A percentile compares a stretch with the other conserved stretches of the same genome.
Evolutionary conservation across 495 filamentous ascomycete species (phyloP).

Genomic region (Astrocystis sublimbata): DNA sequence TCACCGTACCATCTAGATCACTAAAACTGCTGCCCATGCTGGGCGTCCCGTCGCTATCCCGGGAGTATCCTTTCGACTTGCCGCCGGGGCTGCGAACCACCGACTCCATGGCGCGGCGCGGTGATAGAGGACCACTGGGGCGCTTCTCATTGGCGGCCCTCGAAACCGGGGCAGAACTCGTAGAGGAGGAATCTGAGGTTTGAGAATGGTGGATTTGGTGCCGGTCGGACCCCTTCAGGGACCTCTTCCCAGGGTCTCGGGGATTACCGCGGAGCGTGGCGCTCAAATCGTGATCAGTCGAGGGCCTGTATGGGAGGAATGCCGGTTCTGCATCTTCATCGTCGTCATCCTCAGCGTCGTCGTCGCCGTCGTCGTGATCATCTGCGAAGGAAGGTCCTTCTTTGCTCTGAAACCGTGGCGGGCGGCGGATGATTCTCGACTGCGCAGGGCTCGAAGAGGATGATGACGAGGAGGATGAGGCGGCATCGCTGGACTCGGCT

Average conservation of each 20-base stretch:
- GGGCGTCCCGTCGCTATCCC: constrained; percentile 82
- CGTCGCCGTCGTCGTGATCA: constrained; percentile 58
- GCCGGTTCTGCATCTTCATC: constrained; percentile 66
- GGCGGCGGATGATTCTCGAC: constrained; percentile 57
- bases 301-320: constrained; percentile 66
- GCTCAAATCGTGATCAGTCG: constrained; percentile 52
- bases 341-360: no score
- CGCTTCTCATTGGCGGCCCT: constrained; percentile 17
- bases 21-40: constrained; percentile 99
- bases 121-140: constrained; percentile 39
- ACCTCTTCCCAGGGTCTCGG: constrained; percentile 42
- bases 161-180: constrained; percentile 50
- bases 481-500: constrained; percentile 35
- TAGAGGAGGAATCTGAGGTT: constrained; percentile 62
- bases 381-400: constrained; percentile 35
- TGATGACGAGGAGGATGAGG: constrained; percentile 49
- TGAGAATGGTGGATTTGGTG: constrained; percentile 44
- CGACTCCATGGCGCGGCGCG: constrained; percentile 58
- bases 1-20: constrained; percentile 79
- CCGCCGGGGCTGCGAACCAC: constrained; percentile 57
- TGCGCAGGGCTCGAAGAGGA: constrained; percentile 48
- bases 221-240: constrained; percentile 27
- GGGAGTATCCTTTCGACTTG: constrained; percentile 52
- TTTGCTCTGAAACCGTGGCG: constrained; percentile 52
- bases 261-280: constrained; percentile 61